Conservation (phyloP, 768 basidiomycete species). For the Rhizopogon vinicolor region DNA sequence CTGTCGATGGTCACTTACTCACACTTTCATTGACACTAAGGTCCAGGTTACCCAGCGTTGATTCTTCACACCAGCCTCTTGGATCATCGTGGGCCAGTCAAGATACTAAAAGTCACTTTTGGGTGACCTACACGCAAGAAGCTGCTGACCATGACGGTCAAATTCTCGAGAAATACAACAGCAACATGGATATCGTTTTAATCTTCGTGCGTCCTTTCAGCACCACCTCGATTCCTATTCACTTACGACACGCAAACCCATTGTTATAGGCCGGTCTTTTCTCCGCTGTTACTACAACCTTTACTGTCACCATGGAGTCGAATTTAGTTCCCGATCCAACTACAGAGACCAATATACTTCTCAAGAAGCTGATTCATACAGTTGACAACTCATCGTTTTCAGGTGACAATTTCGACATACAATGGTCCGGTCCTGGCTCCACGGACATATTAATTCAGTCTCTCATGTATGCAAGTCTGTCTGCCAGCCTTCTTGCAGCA, state of each 20-base stretch:
- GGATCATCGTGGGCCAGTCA: not conserved
- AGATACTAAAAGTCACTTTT: constrained; percentile 6
- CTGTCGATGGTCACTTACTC: not conserved
- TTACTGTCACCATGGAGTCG: constrained; percentile 32
- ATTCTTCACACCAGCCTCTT: not conserved
- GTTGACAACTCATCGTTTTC: constrained; percentile 9
- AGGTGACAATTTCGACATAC: not conserved
- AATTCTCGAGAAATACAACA: constrained; percentile 13
- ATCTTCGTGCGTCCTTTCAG: constrained; percentile 12
- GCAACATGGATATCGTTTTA: constrained; percentile 15
- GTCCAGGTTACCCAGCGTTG: not conserved
- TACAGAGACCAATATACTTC: constrained; percentile 21
- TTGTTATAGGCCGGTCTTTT: constrained; percentile 35
- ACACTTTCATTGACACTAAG: not conserved
- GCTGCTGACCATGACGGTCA: constrained; percentile 14
- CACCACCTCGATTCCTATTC: not conserved
- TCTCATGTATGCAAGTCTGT: constrained; percentile 16
- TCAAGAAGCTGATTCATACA: constrained; percentile 15
- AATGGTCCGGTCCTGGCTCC: constrained; percentile 14
- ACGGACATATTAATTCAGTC: constrained; percentile 11
- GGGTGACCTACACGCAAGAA: constrained; percentile 9
- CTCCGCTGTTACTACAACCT: constrained; percentile 34
- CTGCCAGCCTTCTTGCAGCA: constrained; percentile 17
- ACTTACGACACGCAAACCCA: not conserved
- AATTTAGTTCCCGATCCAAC: constrained; percentile 26